Evolutionary conservation across 2,329 filamentous ascomycete genomes (phyloP).

Genomic region (Calonectria crousiana): DNA sequence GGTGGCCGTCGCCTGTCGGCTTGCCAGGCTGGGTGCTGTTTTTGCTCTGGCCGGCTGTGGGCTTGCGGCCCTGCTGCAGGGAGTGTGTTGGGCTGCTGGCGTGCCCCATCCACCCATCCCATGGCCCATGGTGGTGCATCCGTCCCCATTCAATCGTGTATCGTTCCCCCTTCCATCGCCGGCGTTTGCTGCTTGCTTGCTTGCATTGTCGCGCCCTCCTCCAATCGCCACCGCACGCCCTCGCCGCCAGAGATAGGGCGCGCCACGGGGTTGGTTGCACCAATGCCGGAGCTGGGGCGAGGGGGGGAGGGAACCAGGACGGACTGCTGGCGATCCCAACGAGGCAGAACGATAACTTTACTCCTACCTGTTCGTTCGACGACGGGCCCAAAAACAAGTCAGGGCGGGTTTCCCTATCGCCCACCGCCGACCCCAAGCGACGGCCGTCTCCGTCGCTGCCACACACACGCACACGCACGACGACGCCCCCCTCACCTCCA

Average conservation of each 20-base stretch:
- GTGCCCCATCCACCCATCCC: background rate
- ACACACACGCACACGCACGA: background rate
- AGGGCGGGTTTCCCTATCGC: constrained; percentile 9
- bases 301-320: background rate
- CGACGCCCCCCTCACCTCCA: background rate
- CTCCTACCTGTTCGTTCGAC: constrained; percentile 7
- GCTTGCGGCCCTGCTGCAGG: constrained; percentile 11
- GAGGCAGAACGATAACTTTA: background rate
- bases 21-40: constrained; percentile 1
- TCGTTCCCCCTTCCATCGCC: constrained; percentile 10
- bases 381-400: background rate
- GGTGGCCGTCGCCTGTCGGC: background rate
- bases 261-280: constrained; percentile 22
- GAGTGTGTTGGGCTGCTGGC: background rate
- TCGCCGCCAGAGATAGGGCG: background rate
- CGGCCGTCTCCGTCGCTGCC: constrained; percentile 1
- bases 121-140: background rate
- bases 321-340: background rate
- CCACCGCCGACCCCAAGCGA: constrained; percentile 1
- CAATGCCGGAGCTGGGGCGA: background rate
- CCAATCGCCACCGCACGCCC: constrained; percentile 27
- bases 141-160: background rate
- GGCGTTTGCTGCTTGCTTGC: constrained; percentile 9
- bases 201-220: constrained; percentile 18
- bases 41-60: constrained; percentile 6